These are phyloP conservation scores for Chlorella vulgaris DNA, from an alignment of 139 green algal genomes.

Conservation along the genomic window DNA sequence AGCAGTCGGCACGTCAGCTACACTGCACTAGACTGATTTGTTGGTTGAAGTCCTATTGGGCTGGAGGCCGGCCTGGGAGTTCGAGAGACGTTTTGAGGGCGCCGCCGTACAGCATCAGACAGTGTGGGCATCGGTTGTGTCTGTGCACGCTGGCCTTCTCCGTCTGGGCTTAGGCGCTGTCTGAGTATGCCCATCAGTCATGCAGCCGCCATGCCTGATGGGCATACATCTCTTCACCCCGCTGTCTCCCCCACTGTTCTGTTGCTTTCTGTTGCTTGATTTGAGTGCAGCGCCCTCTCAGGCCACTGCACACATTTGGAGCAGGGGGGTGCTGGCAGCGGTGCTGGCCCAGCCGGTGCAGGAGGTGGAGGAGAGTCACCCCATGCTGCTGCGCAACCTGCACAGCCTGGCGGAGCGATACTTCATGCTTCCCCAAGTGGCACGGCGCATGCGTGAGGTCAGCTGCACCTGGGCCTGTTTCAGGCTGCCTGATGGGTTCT, in stretches of 20 bases:
- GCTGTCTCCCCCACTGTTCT: too few relatives aligned
- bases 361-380: constrained; percentile 31
- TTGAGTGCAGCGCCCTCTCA: constrained; percentile 41
- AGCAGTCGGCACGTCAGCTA: not conserved
- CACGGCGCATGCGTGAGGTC: constrained; percentile 36
- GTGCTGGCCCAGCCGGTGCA: constrained; percentile 32
- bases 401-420: constrained; percentile 5
- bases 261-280: too few relatives aligned
- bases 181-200: too few relatives aligned
- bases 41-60: too few relatives aligned
- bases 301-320: constrained; percentile 39
- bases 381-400: constrained; percentile 9
- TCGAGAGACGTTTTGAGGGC: too few relatives aligned
- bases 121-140: too few relatives aligned
- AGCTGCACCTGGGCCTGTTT: not conserved
- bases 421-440: constrained; percentile 26
- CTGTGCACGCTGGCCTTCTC: too few relatives aligned
- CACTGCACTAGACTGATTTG: not conserved
- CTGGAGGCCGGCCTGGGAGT: too few relatives aligned
- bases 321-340: constrained; percentile 29
- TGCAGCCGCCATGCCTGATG: not conserved
- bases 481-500: not conserved
- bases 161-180: too few relatives aligned
- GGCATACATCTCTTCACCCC: too few relatives aligned
- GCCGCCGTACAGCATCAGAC: too few relatives aligned